phyloP scores from a whole-genome alignment of 228 moss, liverwort and hornwort species.

The Sphagnum fallax region DNA sequence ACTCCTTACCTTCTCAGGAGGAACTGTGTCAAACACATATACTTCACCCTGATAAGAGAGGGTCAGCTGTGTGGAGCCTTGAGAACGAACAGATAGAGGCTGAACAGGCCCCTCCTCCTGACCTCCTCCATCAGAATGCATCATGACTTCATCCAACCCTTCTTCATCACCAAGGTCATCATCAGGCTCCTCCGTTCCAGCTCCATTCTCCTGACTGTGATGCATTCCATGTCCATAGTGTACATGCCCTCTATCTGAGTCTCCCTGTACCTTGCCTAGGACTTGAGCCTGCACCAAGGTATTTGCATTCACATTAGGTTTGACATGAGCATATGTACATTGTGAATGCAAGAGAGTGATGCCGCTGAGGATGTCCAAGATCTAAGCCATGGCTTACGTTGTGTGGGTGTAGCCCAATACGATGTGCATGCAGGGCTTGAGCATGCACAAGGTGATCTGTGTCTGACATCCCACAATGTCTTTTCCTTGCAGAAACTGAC shows the following conservation, averaged over 20 bases:
- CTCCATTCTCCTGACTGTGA: constrained; percentile 69
- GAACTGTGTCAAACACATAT: constrained; percentile 97
- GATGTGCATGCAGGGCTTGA: constrained; percentile 68
- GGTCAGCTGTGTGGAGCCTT: constrained; percentile 89
- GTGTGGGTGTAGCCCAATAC: constrained; percentile 58
- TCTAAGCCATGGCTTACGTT: constrained; percentile 65
- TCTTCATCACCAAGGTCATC: constrained; percentile 91
- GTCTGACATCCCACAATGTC: constrained; percentile 64
- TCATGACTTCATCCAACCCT: constrained; percentile 91
- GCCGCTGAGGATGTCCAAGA: constrained; percentile 20
- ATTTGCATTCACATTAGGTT: constrained; percentile 39
- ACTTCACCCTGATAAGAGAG: constrained; percentile 98
- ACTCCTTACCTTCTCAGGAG: constrained; percentile 80
- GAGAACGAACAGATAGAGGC: constrained; percentile 63
- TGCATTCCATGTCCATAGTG: constrained; percentile 65
- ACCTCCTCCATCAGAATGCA: constrained; percentile 84
- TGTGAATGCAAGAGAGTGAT: constrained; percentile 30
- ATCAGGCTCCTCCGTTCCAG: constrained; percentile 69
- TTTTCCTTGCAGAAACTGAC: no score
- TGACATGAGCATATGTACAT: constrained; percentile 58
- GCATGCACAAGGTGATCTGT: constrained; percentile 73
- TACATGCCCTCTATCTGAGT: constrained; percentile 51
- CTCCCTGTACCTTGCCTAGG: constrained; percentile 52
- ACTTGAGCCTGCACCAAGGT: constrained; percentile 31
- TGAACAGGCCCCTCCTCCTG: constrained; percentile 62